phyloP scores from a whole-genome alignment of 192 early-diverging fungal genomes.

The Coemansia sp. region DNA sequence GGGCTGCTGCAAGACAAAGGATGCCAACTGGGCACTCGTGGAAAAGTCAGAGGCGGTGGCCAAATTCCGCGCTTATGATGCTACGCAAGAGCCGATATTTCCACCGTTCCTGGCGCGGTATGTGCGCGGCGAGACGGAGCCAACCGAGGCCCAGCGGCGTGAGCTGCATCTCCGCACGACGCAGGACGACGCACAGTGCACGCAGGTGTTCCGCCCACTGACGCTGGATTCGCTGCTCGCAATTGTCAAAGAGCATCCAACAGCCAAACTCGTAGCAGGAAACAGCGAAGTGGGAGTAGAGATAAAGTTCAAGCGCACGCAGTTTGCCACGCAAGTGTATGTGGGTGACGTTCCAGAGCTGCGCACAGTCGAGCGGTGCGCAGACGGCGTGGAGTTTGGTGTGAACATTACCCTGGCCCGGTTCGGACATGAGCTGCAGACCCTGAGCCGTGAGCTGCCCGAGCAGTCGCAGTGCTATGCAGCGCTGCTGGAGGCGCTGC shows the following conservation, averaged over 20 bases:
- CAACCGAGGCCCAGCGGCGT: slow-evolving; percentile 17
- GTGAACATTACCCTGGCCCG: slow-evolving; percentile 66
- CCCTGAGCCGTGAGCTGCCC: slow-evolving; percentile 12
- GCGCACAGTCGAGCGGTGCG: slow-evolving; percentile 41
- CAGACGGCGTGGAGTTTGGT: slow-evolving; percentile 58
- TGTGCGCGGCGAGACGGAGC: slow-evolving; percentile 22
- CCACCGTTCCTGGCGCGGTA: slow-evolving; percentile 66
- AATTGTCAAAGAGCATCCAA: slow-evolving; percentile 59
- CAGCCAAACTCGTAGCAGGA: slow-evolving; percentile 75
- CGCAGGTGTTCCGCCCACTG: slow-evolving; percentile 55
- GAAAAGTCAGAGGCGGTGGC: slow-evolving; percentile 37
- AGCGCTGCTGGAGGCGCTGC: slow-evolving; percentile 71
- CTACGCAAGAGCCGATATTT: slow-evolving; percentile 67
- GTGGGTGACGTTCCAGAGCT: slow-evolving; percentile 72
- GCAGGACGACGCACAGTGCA: slow-evolving; percentile 23
- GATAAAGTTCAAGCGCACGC: slow-evolving; percentile 68
- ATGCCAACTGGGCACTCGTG: slow-evolving; percentile 25
- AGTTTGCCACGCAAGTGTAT: slow-evolving; percentile 66
- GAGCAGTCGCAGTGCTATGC: slow-evolving; percentile 59
- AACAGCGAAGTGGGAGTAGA: slow-evolving; percentile 85
- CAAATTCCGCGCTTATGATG: slow-evolving; percentile 62
- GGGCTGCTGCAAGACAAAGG: neutral
- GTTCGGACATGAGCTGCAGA: slow-evolving; percentile 42
- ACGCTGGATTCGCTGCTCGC: slow-evolving; percentile 57
- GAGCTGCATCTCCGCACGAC: slow-evolving; percentile 26